Base-by-base conservation (phyloP, 352 stramenopile species). In the Bremia lactucae region DNA sequence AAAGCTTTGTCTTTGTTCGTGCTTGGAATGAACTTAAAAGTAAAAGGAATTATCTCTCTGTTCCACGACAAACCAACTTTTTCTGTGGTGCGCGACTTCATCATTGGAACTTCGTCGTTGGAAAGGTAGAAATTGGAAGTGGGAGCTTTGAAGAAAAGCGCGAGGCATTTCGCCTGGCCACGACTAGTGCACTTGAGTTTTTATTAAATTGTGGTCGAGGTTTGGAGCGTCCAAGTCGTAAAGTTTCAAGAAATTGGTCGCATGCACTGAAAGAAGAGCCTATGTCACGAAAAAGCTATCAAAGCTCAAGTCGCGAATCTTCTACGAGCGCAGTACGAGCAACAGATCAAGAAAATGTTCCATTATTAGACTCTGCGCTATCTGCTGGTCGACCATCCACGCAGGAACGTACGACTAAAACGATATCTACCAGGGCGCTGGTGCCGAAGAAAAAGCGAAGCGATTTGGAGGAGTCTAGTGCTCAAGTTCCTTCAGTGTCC, bases 51-150 rank as follows among this genome's bases (percentile, higher is more conserved):
- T 58, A 52, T 14, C 39, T 74, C 7, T 55, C 62, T 15, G 34
- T 72, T 6, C 35, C 67, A 36, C 63, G 68, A 22, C 64, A 83
- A 33, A 36, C 64, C 15, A 67, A 50, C 21, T 86, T 80, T 36
- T 74, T 70, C 13, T 58, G 50, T 21, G 75, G 75, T 2, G 44
- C 49, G 9, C 58, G 62, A 20, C 47, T 67, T 4, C 67, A 82
- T 38, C 75, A 88, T 49, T 86, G 61, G 63, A 61, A 61, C 28
- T 86, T 88, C 42, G 54, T 55, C 18, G 38, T 82, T 7, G 75
- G 67, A 3, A 83, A 72, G 11, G 60, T 88, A 7, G 75, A 86
- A 25, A 67, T 88, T 25, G 75, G 75, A 6, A 84, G 71, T 41
- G 72, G 72, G 4, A 83, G 72, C 16, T 55, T 75, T 20, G 62